Base-by-base conservation (phyloP, 2,329 filamentous ascomycete species). In the Penicillium brasilianum region DNA sequence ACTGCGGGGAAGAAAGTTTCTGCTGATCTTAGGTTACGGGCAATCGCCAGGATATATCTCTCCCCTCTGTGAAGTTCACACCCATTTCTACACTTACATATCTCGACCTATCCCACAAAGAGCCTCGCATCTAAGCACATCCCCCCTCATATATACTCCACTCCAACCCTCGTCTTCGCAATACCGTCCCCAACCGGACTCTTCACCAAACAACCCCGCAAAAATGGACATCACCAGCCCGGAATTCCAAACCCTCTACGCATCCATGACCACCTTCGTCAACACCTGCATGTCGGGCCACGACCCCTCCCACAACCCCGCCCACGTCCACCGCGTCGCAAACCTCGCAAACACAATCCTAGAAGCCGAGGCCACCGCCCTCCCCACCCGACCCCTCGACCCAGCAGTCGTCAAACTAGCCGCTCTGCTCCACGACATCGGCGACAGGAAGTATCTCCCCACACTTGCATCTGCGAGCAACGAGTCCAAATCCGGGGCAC, bases 261-360 rank as follows among this genome's bases (percentile, higher is more conserved):
- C 80, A 34, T 72, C 81, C 53, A 85, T 89, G 61, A 87, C 85
- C 18, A 78, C 79, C 49, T 91, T 89, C 74, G 88, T 92, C 56
- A 81, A 87, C 71, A 80, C 83, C 44, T 92, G 90, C 81, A 94
- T 93, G 89, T 82, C 86, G 49, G 82, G 85, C 64, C 71, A 92
- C 78, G 93, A 97, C 78, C 87, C 87, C 55, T 96, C 92, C 1
- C 93, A 97, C 80, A 92, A 96, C 80, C 96, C 91, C 81, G 82
- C 86, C 59, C 93, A 97, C 76, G 91, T 97, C 71, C 81, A 87
- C 64, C 89, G 93, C 56, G 93, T 97, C 22, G 80, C 93, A 22
- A 83, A 85, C n/a, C 85, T 95, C 37, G 86, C 92, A 7, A 86
- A 86, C 49, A 80, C 84, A 67, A 89, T 93, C 64, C 82, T 90